phyloP scores from a whole-genome alignment of 2,329 filamentous ascomycete species.

The Penicillium janthinellum region DNA sequence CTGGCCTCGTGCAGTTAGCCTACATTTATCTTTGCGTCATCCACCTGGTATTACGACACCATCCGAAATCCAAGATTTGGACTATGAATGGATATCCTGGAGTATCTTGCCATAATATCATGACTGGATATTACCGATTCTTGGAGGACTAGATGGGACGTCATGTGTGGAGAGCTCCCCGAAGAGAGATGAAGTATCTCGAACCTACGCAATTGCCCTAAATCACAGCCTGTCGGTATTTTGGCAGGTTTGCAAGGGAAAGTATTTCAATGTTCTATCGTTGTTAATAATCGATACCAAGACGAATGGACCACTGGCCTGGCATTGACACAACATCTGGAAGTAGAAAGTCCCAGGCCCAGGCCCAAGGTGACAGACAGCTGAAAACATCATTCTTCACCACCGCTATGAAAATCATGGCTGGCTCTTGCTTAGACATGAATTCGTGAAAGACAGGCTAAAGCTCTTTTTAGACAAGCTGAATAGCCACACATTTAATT shows the following conservation, averaged over 20 bases:
- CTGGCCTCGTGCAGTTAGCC: background rate
- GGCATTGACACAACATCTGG: too few species aligned
- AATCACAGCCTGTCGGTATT: background rate
- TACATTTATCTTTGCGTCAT: background rate
- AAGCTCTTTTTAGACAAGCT: background rate
- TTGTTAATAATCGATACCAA: too few species aligned
- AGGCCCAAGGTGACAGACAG: background rate
- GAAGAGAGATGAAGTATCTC: background rate
- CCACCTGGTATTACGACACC: background rate
- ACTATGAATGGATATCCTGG: too few species aligned
- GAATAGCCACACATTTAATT: too few species aligned
- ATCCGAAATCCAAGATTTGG: background rate
- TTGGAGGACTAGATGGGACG: too few species aligned
- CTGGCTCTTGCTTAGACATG: background rate
- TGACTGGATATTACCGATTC: too few species aligned
- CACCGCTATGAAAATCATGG: background rate
- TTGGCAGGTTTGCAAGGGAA: too few species aligned
- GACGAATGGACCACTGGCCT: too few species aligned
- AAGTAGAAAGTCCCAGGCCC: background rate
- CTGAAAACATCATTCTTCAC: background rate
- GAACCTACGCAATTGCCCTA: background rate
- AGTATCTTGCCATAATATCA: too few species aligned
- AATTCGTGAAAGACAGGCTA: too few species aligned
- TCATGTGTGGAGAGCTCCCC: background rate
- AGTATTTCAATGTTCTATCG: too few species aligned